phyloP scores from a whole-genome alignment of 768 basidiomycete species.

The Calocybe cyanea region DNA sequence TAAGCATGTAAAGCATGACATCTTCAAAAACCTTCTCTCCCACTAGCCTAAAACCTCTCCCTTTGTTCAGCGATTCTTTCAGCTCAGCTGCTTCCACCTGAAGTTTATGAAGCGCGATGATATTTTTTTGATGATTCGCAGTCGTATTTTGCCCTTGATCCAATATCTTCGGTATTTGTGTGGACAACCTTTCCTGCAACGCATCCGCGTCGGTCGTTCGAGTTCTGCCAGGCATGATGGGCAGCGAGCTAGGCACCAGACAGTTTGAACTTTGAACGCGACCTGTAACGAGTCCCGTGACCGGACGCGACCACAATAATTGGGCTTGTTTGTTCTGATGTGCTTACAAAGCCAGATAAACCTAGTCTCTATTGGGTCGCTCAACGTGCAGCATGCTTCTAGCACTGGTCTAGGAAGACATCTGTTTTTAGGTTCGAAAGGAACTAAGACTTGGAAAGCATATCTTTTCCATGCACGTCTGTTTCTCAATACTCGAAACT shows the following conservation, averaged over 20 bases:
- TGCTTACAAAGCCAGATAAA: too few relatives aligned
- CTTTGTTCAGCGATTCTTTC: constrained; percentile 46
- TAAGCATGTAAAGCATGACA: constrained; percentile 55
- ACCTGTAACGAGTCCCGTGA: not conserved
- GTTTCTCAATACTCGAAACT: too few relatives aligned
- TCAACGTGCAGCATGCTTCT: too few relatives aligned
- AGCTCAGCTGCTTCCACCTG: constrained; percentile 60
- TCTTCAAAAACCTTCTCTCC: constrained; percentile 81
- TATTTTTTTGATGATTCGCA: constrained; percentile 89
- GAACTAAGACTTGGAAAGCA: too few relatives aligned
- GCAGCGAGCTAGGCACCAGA: not conserved
- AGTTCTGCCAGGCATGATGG: constrained; percentile 18
- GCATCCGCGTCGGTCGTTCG: constrained; percentile 8
- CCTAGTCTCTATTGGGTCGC: too few relatives aligned
- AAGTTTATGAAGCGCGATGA: constrained; percentile 76
- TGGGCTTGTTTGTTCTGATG: too few relatives aligned
- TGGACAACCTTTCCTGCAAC: constrained; percentile 8
- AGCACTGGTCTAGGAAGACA: too few relatives aligned
- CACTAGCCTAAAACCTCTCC: constrained; percentile 44
- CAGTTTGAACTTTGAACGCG: not conserved
- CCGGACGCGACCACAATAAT: too few relatives aligned
- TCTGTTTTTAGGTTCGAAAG: too few relatives aligned
- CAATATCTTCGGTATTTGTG: constrained; percentile 59
- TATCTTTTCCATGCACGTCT: too few relatives aligned
- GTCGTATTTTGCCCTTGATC: constrained; percentile 70